phyloP scores from a whole-genome alignment of 352 stramenopile species.

The Lagenidium sp. region DNA sequence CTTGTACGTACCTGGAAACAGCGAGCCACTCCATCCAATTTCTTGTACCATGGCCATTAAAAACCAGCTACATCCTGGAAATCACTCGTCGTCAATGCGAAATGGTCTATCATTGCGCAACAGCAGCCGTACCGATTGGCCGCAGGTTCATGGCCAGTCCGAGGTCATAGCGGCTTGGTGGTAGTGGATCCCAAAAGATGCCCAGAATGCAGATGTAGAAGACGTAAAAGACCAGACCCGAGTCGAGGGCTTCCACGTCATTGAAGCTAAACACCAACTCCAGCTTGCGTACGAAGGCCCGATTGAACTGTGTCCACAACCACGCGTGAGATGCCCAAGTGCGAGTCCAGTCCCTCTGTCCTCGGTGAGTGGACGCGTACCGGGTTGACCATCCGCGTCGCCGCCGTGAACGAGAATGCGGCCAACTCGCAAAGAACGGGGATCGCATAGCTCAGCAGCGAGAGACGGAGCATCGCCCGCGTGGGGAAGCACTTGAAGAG shows the following conservation, averaged over 20 bases:
- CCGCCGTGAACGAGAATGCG: constrained; percentile 78
- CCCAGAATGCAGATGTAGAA: constrained; percentile 78
- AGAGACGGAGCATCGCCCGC: constrained; percentile 63
- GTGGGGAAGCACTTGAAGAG: constrained; percentile 79
- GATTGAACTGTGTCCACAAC: constrained; percentile 57
- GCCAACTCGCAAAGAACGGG: constrained; percentile 75
- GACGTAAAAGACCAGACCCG: constrained; percentile 81
- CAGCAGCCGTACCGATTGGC: constrained; percentile 34
- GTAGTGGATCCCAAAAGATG: constrained; percentile 82
- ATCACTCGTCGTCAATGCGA: constrained; percentile 4
- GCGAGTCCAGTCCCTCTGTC: not conserved
- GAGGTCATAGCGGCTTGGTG: constrained; percentile 70
- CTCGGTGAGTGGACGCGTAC: constrained; percentile 30
- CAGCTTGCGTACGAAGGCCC: constrained; percentile 71
- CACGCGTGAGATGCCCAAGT: not conserved
- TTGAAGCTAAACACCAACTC: constrained; percentile 87
- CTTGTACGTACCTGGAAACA: constrained; percentile 79
- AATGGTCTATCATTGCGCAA: no score
- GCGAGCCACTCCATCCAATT: constrained; percentile 79
- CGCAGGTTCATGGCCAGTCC: constrained; percentile 58
- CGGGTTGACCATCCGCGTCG: constrained; percentile 82
- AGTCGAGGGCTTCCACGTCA: constrained; percentile 78
- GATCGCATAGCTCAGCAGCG: constrained; percentile 74
- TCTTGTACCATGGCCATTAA: constrained; percentile 74
- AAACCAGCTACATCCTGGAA: constrained; percentile 78